These are phyloP conservation scores for Populus tremula DNA, from an alignment of 345 rosid species.

Conservation along the genomic window DNA sequence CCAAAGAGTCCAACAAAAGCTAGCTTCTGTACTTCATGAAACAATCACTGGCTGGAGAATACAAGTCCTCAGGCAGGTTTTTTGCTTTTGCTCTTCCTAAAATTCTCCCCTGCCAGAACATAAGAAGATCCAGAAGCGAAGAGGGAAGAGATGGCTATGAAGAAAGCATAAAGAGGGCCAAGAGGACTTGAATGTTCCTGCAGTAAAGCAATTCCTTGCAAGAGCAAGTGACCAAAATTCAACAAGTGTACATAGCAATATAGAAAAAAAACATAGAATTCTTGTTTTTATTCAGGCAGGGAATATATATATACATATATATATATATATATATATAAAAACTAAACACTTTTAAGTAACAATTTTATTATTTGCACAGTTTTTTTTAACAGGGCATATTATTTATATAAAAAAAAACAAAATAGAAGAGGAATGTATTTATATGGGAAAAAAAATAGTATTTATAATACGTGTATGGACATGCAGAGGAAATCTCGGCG, in stretches of 20 bases:
- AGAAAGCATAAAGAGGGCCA: background rate
- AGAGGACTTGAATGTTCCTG: background rate
- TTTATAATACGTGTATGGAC: conserved; percentile 11
- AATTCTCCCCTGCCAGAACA: background rate
- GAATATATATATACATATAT: no score
- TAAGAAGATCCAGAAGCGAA: background rate
- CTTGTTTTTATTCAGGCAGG: background rate
- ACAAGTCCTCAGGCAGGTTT: background rate
- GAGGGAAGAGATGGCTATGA: background rate
- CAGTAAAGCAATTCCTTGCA: background rate
- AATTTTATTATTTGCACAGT: no score
- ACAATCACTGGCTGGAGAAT: background rate
- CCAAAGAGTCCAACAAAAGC: background rate
- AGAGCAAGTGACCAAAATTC: background rate
- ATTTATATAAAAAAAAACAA: background rate
- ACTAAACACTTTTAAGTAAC: no score
- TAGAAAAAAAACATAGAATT: background rate
- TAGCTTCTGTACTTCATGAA: background rate
- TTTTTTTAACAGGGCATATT: no score
- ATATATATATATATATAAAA: no score
- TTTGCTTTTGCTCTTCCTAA: background rate
- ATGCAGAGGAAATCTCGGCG: conserved; percentile 59
- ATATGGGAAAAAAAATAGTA: background rate
- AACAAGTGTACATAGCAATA: background rate
- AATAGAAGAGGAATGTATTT: background rate